Evolutionary conservation across 2,329 filamentous ascomycete species (phyloP).

Genomic region (Purpureocillium takamizusanense): DNA sequence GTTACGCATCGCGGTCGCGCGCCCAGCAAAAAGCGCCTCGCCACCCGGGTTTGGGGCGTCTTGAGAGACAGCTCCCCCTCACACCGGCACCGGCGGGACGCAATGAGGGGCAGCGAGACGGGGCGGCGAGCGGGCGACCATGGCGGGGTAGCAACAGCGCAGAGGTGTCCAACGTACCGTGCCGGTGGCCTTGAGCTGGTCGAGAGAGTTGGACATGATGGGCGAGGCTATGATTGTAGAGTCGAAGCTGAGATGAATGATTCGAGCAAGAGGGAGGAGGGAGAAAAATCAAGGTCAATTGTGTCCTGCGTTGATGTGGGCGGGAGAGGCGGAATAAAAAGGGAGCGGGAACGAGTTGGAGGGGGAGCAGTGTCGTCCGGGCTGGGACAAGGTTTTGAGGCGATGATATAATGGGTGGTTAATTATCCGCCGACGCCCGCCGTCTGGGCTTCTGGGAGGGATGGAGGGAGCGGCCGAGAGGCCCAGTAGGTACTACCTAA

Average conservation of each 20-base stretch:
- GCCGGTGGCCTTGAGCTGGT: slow-evolving; percentile 94
- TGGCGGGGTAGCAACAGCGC: slow-evolving; percentile 11
- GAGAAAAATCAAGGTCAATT: background rate
- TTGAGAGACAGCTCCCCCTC: too few species aligned
- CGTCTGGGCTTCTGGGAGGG: too few species aligned
- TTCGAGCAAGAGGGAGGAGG: background rate
- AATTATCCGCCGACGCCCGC: background rate
- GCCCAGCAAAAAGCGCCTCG: too few species aligned
- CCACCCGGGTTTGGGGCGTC: too few species aligned
- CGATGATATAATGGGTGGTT: slow-evolving; percentile 4
- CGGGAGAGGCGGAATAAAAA: slow-evolving; percentile 1
- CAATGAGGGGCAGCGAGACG: background rate
- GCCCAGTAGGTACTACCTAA: too few species aligned
- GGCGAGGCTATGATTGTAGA: background rate
- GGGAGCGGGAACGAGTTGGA: background rate
- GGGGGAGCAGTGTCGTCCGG: slow-evolving; percentile 2
- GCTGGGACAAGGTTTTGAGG: too few species aligned
- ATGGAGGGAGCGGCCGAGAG: too few species aligned
- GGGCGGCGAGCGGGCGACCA: slow-evolving; percentile 20
- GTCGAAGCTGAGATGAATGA: slow-evolving; percentile 4
- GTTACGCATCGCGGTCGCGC: too few species aligned
- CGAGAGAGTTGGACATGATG: slow-evolving; percentile 78
- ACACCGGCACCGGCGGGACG: too few species aligned
- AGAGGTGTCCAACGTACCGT: slow-evolving; percentile 59
- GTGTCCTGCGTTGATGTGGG: background rate